Base-by-base conservation (phyloP, 2,329 filamentous ascomycete species). In the Zymoseptoria passerinii region DNA sequence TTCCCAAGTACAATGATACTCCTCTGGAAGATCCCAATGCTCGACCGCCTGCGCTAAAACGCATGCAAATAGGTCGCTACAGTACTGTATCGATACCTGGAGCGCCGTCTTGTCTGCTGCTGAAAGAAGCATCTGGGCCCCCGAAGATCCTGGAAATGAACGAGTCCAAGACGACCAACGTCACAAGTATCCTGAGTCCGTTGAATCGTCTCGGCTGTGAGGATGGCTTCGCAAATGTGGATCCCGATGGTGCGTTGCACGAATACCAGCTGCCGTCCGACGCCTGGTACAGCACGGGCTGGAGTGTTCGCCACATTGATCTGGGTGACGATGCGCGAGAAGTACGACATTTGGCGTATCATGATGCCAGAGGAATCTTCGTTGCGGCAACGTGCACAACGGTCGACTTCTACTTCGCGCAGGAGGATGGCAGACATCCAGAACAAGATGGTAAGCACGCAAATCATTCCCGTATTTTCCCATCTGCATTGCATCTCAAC, bases 11-110 rank as follows among this genome's bases (percentile, higher is more conserved):
- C 61, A 72, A 78, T 10, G 75, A 78, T 50, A 73, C 82, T 53
- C 75, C 76, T 29, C 70, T 75, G 0, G 73, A 78, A 16, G 78
- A 84, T 20, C 77, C 81, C 71, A 70, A 70, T 58, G 62, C 71
- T 61, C 59, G 64, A 10, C 71, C 77, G 55, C 70, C 74, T 52
- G 78, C 85, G 0, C 75, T 91, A 48, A 77, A 82, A 1, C 74
- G 78, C 1, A 80, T 87, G 50, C 68, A 89, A 58, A 70, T 96
- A n/a, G 83, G 81, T 28, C 90, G 90, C 2, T 91, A 92, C 71
- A 87, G 84, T 68, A 83, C 88, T 1, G 86, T 97, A 1, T 94
- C 96, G 69, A 80, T 96, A 53, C 86, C 90, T 0, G 92, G 92
- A 0, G 74, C 81, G 3, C 90, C 90, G 0, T 88, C 92, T 0